Conservation (phyloP, 805 yeast species). For the Ogataea methanolica region DNA sequence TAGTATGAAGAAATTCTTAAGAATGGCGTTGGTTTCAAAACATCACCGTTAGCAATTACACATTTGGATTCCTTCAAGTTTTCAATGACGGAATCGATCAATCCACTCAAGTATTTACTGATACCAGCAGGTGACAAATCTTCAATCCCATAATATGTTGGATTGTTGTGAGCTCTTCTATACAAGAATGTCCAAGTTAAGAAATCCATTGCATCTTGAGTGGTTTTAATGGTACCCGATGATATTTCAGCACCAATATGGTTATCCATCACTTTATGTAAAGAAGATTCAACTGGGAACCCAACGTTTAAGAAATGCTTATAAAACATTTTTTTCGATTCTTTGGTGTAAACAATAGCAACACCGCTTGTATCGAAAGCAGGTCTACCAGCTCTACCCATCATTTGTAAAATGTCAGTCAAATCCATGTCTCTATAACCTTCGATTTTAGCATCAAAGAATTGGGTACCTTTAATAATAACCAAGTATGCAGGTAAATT, state of each 20-base stretch:
- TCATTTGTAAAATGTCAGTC: conserved; percentile 78
- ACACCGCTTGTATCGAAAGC: conserved; percentile 76
- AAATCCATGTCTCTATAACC: conserved; percentile 77
- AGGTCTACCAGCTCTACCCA: conserved; percentile 85
- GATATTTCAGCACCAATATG: conserved; percentile 80
- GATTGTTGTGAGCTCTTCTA: conserved; percentile 72
- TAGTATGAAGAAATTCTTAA: conserved; percentile 85
- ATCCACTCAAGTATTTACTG: conserved; percentile 49
- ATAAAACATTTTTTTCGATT: conserved; percentile 68
- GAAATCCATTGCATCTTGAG: conserved; percentile 71
- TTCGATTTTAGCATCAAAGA: conserved; percentile 58
- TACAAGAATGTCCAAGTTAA: conserved; percentile 73
- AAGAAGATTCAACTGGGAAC: conserved; percentile 77
- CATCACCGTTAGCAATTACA: conserved; percentile 47
- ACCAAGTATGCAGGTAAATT: conserved; percentile 78
- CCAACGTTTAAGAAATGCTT: conserved; percentile 76
- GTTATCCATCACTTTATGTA: conserved; percentile 72
- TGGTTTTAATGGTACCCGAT: conserved; percentile 57
- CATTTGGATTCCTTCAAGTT: conserved; percentile 72
- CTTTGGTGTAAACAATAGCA: conserved; percentile 73
- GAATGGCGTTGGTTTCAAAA: conserved; percentile 67
- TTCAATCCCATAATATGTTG: conserved; percentile 70
- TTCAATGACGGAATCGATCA: conserved; percentile 65
- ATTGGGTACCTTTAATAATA: conserved; percentile 71
- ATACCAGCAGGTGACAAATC: conserved; percentile 55